Base-by-base conservation (phyloP, 1,139 yeast genomes). In the Saccharomycopsis phalli region DNA sequence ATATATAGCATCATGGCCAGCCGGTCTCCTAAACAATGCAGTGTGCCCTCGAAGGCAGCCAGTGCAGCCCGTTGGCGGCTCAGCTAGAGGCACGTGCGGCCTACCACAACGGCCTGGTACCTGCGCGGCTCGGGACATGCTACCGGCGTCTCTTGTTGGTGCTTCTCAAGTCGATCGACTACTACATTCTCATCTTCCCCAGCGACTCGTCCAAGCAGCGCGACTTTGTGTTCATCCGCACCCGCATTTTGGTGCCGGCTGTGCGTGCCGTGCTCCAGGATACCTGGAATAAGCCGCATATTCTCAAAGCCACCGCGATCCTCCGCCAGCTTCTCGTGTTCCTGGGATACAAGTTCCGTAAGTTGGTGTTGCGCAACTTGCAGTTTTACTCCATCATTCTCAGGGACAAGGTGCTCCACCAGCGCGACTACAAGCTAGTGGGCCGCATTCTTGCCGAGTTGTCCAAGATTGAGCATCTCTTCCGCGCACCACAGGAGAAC, bases 141-240 rank as follows among this genome's bases (percentile, higher is more conserved):
- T n/a, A 26, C 29, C 14, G 7, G 8, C 5, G 5, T 11, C 29
- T 35, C 23, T 13, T 39, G 5, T 21, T n/a, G 8, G 26, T 35
- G 7, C 31, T 29, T n/a, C 23, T 18, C 5, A 40, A 40, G 28
- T 30, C 33, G 17, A 19, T 22, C 22, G 40, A 31, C 21, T 40
- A 36, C 22, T 40, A 36, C 25, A 11, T 31, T n/a, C 31, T 40
- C 13, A 25, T 36, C 16, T 31, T 40, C 27, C 31, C 37, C n/a
- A 36, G 30, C 22, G 27, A 22, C 11, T 16, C 21, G 8, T 30
- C 40, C 4, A 40, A 36, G 14, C 23, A 30, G 17, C 4, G 6
- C 4, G 43, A 40, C 32, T 31, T 40, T 27, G 20, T 7, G 18
- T 23, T 17, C 21, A 11, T 40, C 5, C 30, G 37, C 13, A 11